Base-by-base conservation (phyloP, 2,329 filamentous ascomycete species). In the Colletotrichum sublineola region DNA sequence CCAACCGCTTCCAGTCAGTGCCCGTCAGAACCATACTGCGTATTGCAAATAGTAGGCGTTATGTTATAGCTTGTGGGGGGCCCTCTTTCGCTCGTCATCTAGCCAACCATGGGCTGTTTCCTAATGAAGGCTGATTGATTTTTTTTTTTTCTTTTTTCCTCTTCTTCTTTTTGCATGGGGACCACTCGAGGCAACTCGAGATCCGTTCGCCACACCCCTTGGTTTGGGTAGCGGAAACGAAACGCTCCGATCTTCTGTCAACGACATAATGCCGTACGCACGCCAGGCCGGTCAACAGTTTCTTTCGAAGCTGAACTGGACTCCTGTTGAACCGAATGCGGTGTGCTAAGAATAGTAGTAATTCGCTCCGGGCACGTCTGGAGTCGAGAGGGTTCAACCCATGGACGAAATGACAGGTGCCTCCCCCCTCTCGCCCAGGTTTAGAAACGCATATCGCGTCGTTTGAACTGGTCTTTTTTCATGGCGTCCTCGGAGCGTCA, bases 381-480 rank as follows among this genome's bases (percentile, higher is more conserved):
- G 38, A 62, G 20, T 40, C 24, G 1, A 20, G 44, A 48, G 44
- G 38, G 29, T 63, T 69, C 52, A 69, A 38, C 53, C 52, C 68
- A 65, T 70, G 55, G 40, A 56, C 38, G 48, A 24, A 48, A 20
- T 58, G 36, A 50, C 53, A 55, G 65, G 29, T 38, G 9, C 24
- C 38, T 44, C 36, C 50, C 55, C 40, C 14, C 44, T 31, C 15
- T 55, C 46, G 38, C 18, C 44, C 38, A 24, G 24, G n/a, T 52
- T 46, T 38, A 52, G 58, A 68, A 69, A 68, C 53, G 14, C 15
- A 31, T 42, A 48, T 44, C 48, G n/a, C 24, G 29, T n/a, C 15
- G 58, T 71, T 63, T 71, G 57, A 48, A 60, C 65, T 63, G 65
- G 58, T 33, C 44, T 36, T 71, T 36, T 71, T 55, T 60, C 50